phyloP scores from a whole-genome alignment of 208 protist species.

The Leishmania amazonensis region DNA sequence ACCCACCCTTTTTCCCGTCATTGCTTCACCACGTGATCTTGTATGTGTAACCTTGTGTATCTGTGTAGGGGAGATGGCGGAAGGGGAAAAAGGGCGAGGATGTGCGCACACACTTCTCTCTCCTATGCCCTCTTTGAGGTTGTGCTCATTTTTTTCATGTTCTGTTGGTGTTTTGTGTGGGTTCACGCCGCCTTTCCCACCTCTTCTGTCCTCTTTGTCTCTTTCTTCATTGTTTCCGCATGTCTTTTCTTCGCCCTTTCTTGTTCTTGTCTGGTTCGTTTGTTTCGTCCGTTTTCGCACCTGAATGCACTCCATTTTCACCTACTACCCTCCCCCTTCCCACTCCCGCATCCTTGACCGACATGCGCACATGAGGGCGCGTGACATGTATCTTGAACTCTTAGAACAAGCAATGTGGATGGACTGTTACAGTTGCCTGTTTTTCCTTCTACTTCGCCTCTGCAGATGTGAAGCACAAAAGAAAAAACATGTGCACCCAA shows the following conservation, averaged over 20 bases:
- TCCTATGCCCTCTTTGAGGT: neutral
- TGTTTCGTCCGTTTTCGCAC: neutral
- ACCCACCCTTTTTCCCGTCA: neutral
- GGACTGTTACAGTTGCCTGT: neutral
- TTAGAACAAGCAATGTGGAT: neutral
- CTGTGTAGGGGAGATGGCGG: neutral
- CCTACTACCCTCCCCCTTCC: neutral
- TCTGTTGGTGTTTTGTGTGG: neutral
- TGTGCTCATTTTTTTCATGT: constrained; percentile 1
- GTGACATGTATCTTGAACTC: neutral
- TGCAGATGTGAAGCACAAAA: neutral
- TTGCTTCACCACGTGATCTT: neutral
- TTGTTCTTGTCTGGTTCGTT: neutral
- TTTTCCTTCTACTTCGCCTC: neutral
- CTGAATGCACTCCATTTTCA: neutral
- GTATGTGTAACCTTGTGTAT: neutral
- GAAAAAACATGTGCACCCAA: neutral
- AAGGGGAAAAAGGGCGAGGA: no score
- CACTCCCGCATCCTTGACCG: neutral
- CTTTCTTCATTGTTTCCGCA: neutral
- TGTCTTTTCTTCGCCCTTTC: neutral
- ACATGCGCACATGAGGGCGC: neutral
- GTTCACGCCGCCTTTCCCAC: neutral
- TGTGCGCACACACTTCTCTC: neutral
- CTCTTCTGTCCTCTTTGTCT: neutral